phyloP scores from a whole-genome alignment of 176 grass and related monocot species.

The Lolium perenne region DNA sequence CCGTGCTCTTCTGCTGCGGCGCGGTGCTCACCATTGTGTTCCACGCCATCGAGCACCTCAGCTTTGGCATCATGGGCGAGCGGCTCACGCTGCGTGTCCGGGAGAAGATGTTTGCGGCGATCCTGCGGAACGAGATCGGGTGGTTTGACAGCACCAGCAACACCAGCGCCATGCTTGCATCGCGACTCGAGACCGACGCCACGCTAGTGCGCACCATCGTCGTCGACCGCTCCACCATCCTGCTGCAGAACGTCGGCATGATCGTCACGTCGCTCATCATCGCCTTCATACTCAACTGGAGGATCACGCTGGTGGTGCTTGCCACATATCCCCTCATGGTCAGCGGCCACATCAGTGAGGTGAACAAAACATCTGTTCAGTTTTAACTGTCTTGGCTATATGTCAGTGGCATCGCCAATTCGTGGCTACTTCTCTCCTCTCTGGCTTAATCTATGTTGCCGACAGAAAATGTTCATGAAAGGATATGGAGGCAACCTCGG shows the following conservation, averaged over 20 bases:
- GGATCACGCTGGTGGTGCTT: slow-evolving; percentile 84
- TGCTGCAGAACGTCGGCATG: slow-evolving; percentile 94
- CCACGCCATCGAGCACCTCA: slow-evolving; percentile 86
- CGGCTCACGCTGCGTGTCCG: slow-evolving; percentile 86
- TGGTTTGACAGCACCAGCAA: slow-evolving; percentile 90
- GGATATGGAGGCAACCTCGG: slow-evolving; percentile 85
- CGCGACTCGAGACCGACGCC: slow-evolving; percentile 82
- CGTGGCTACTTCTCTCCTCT: no score
- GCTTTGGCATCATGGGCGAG: slow-evolving; percentile 96
- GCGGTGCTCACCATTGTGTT: slow-evolving; percentile 76
- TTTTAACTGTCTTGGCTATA: not conserved
- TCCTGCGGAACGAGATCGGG: slow-evolving; percentile 85
- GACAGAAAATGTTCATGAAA: slow-evolving; percentile 97
- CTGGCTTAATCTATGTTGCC: not conserved
- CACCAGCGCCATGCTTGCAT: slow-evolving; percentile 81
- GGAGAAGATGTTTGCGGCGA: slow-evolving; percentile 86
- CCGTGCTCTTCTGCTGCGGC: slow-evolving; percentile 71
- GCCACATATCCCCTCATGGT: slow-evolving; percentile 91
- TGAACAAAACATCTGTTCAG: not conserved
- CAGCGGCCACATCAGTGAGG: slow-evolving; percentile 97
- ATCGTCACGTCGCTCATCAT: slow-evolving; percentile 84
- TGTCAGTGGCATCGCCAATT: not conserved
- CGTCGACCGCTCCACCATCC: slow-evolving; percentile 85
- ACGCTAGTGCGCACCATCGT: slow-evolving; percentile 93
- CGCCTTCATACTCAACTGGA: slow-evolving; percentile 93